A percentile compares a stretch with the other conserved stretches of the same genome.
phyloP scores from a whole-genome alignment of 306 rosid genomes.

The Rubus parviflorus region DNA sequence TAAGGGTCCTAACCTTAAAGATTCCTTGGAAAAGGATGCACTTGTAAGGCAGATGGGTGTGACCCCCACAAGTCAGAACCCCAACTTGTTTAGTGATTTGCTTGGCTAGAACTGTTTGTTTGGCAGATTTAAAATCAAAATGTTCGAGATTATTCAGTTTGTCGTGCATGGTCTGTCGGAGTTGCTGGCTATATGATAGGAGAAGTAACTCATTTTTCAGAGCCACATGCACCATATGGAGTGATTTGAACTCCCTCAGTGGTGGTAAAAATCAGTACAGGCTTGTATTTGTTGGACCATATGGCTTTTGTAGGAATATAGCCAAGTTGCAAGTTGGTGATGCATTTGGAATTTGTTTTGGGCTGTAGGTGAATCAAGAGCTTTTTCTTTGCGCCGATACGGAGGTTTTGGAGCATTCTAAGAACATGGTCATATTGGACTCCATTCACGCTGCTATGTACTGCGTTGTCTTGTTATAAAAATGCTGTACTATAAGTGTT shows the following conservation, averaged over 20 bases:
- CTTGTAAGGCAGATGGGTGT: conserved; percentile 91
- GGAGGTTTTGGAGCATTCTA: conserved; percentile 21
- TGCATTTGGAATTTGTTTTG: conserved; percentile 16
- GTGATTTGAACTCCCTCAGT: conserved; percentile 31
- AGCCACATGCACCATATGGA: conserved; percentile 17
- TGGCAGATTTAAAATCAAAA: neutral
- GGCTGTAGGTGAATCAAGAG: neutral
- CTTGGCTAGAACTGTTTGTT: conserved; percentile 45
- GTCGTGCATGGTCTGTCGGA: conserved; percentile 19
- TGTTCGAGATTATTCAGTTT: conserved; percentile 12
- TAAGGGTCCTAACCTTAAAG: conserved; percentile 57
- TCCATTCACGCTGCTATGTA: neutral
- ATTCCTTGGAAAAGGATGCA: conserved; percentile 70
- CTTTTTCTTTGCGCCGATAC: conserved; percentile 17
- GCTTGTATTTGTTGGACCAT: conserved; percentile 20
- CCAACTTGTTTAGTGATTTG: conserved; percentile 71
- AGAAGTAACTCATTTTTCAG: neutral
- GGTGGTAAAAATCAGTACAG: conserved; percentile 29
- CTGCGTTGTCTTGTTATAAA: neutral
- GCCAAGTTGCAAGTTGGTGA: neutral
- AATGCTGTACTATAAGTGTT: neutral
- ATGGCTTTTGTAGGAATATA: conserved; percentile 12
- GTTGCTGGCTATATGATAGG: conserved; percentile 20
- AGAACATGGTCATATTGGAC: neutral
- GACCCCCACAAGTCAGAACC: conserved; percentile 74